These are phyloP conservation scores for Phytophthora colocasiae DNA, from an alignment of 352 stramenopile species.

Conservation along the genomic window DNA sequence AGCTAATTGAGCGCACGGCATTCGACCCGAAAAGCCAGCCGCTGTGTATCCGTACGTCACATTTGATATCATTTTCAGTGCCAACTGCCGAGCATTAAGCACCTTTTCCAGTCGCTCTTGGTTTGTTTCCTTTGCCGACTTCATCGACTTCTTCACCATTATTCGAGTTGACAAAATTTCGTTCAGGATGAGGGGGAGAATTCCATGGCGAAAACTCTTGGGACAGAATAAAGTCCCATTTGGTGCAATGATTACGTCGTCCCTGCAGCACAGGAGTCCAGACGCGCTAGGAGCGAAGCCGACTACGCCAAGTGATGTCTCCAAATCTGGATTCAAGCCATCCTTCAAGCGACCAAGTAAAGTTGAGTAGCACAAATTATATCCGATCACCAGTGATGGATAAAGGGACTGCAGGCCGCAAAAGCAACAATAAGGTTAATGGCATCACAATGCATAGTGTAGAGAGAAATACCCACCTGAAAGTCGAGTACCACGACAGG, in stretches of 20 bases:
- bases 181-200: constrained; percentile 97
- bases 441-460: too few relatives aligned
- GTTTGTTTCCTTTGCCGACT: constrained; percentile 83
- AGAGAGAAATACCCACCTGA: constrained; percentile 54
- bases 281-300: constrained; percentile 54
- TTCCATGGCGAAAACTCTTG: constrained; percentile 92
- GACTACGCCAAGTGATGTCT: constrained; percentile 70
- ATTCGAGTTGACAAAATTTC: constrained; percentile 97
- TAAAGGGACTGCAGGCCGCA: constrained; percentile 93
- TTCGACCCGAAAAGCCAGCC: constrained; percentile 98
- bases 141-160: constrained; percentile 99
- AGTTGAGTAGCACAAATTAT: constrained; percentile 99
- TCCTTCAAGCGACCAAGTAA: constrained; percentile 93
- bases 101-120: constrained; percentile 72
- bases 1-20: constrained; percentile 96
- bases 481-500: constrained; percentile 99
- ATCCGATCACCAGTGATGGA: constrained; percentile 99
- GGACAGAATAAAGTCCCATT: constrained; percentile 97
- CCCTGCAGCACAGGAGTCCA: constrained; percentile 53
- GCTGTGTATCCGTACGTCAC: constrained; percentile 99
- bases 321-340: constrained; percentile 71
- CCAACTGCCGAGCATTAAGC: constrained; percentile 87
- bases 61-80: constrained; percentile 99
- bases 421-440: background rate
- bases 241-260: constrained; percentile 79